Evolutionary conservation across 371 early-diverging fungal species (phyloP).

Genomic region (Scutellospora calospora): DNA sequence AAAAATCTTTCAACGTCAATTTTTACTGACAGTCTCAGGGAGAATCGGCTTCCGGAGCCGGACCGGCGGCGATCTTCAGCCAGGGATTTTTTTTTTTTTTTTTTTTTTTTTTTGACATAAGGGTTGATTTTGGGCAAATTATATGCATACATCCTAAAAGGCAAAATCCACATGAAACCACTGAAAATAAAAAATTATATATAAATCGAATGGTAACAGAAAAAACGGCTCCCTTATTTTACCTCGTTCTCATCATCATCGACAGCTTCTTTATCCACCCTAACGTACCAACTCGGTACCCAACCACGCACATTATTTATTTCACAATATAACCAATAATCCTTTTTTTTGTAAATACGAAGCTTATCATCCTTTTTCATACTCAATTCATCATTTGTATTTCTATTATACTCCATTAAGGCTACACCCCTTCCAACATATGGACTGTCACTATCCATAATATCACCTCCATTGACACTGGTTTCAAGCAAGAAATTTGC

Average conservation of each 20-base stretch:
- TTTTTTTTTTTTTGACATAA: too few relatives aligned
- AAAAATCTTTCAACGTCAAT: too few relatives aligned
- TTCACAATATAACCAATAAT: slow-evolving; percentile 55
- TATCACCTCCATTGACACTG: slow-evolving; percentile 52
- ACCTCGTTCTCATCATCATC: slow-evolving; percentile 40
- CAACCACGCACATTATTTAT: slow-evolving; percentile 53
- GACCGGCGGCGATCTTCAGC: too few relatives aligned
- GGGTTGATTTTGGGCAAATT: not conserved
- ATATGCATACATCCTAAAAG: slow-evolving; percentile 5
- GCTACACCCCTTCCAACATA: slow-evolving; percentile 53
- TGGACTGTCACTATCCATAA: slow-evolving; percentile 48
- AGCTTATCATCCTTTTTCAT: slow-evolving; percentile 64
- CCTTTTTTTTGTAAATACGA: slow-evolving; percentile 52
- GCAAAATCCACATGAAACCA: slow-evolving; percentile 9
- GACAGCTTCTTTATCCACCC: slow-evolving; percentile 46
- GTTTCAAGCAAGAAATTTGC: slow-evolving; percentile 61
- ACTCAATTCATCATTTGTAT: slow-evolving; percentile 59
- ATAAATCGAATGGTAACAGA: not conserved
- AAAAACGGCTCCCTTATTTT: not conserved
- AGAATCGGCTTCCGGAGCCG: too few relatives aligned
- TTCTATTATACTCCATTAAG: slow-evolving; percentile 62
- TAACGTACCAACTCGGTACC: slow-evolving; percentile 59
- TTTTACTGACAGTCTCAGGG: too few relatives aligned
- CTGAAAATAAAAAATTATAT: not conserved
- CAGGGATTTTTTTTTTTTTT: too few relatives aligned